Percentiles rank a stretch among this genome's conserved stretches.
Evolutionary conservation across 495 filamentous ascomycete species (phyloP).

Genomic region (Penicillium goetzii): DNA sequence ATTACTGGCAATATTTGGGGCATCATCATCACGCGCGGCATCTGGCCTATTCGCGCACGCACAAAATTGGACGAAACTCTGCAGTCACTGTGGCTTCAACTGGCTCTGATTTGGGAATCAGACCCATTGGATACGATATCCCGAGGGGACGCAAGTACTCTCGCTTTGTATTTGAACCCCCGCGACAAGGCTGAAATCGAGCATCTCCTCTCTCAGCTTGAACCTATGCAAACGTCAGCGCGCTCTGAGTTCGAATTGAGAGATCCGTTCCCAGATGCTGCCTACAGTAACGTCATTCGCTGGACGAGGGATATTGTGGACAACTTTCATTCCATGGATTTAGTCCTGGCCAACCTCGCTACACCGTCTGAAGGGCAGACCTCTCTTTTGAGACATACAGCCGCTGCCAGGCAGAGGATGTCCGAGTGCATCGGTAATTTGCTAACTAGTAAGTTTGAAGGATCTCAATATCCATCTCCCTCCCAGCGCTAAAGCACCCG

Average conservation of each 20-base stretch:
- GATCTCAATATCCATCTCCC: not conserved
- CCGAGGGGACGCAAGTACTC: conserved; percentile 48
- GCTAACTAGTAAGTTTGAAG: conserved; percentile 66
- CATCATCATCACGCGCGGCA: conserved; percentile 82
- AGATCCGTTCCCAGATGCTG: conserved; percentile 75
- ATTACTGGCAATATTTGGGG: conserved; percentile 89
- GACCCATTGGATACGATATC: conserved; percentile 81
- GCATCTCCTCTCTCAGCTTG: conserved; percentile 63
- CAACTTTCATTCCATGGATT: conserved; percentile 91
- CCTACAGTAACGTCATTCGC: conserved; percentile 72
- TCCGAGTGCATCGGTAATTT: conserved; percentile 89
- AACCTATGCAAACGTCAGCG: conserved; percentile 71
- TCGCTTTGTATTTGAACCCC: conserved; percentile 74
- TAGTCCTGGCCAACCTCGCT: conserved; percentile 81
- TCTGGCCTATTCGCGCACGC: conserved; percentile 92
- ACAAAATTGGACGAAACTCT: conserved; percentile 84
- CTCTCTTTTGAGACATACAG: conserved; percentile 75
- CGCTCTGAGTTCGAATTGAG: conserved; percentile 80
- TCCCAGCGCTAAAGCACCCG: not conserved
- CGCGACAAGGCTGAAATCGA: conserved; percentile 75
- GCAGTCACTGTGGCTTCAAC: conserved; percentile 85
- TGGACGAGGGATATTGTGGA: conserved; percentile 84
- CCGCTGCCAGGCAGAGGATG: conserved; percentile 72
- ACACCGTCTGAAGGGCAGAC: conserved; percentile 77
- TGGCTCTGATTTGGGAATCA: conserved; percentile 92